phyloP scores from a whole-genome alignment of 768 basidiomycete species.

The Antrodiella citrinella region DNA sequence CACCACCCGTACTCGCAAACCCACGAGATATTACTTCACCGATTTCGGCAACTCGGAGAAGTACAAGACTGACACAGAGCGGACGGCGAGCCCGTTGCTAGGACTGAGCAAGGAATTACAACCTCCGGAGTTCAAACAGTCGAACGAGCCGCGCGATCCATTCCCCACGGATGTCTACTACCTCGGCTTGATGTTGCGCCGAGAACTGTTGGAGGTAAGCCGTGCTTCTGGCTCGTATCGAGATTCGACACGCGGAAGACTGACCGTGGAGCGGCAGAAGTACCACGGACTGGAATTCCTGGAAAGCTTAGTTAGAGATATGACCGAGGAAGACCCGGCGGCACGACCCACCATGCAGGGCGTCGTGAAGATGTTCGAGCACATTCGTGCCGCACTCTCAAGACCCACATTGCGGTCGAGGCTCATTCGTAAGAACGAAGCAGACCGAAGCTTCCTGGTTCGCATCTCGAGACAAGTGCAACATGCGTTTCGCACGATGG shows the following conservation, averaged over 20 bases:
- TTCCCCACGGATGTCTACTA: constrained; percentile 18
- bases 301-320: constrained; percentile 16
- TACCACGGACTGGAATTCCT: constrained; percentile 19
- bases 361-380: constrained; percentile 8
- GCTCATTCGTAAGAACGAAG: not conserved
- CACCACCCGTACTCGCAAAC: constrained; percentile 16
- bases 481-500: not conserved
- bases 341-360: constrained; percentile 18
- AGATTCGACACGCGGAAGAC: not conserved
- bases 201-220: constrained; percentile 2
- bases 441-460: not conserved
- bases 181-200: constrained; percentile 11
- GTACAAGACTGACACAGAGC: constrained; percentile 17
- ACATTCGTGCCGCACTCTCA: not conserved
- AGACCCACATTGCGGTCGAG: not conserved
- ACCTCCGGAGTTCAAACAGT: constrained; percentile 14
- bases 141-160: constrained; percentile 11
- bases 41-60: constrained; percentile 18
- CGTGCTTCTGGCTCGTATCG: constrained; percentile 1
- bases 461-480: not conserved
- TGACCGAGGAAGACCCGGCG: constrained; percentile 19
- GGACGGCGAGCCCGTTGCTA: not conserved
- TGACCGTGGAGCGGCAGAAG: constrained; percentile 8
- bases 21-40: constrained; percentile 20
- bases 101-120: constrained; percentile 10